Conservation (phyloP, 805 yeast species). For the Ogataea henricii region DNA sequence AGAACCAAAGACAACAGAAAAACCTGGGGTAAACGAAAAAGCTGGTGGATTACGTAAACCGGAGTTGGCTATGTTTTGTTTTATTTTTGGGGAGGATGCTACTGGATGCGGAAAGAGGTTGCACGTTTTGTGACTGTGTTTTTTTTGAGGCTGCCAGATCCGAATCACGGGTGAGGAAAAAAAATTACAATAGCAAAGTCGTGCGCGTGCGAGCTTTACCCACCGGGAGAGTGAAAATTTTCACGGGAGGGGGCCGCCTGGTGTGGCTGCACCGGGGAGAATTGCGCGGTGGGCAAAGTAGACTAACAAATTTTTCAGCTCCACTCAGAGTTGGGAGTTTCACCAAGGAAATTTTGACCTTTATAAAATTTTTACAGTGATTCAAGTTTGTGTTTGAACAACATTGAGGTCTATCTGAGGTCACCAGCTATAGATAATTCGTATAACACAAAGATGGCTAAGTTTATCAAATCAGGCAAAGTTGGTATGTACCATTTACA, state of each 20-base stretch:
- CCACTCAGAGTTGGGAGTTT: constrained; percentile 14
- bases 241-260: constrained; percentile 7
- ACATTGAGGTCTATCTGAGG: constrained; percentile 10
- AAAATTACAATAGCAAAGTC: constrained; percentile 9
- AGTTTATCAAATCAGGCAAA: constrained; percentile 99
- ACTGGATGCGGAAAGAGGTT: not conserved
- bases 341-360: constrained; percentile 9
- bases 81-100: not conserved
- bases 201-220: constrained; percentile 2
- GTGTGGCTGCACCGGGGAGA: constrained; percentile 1
- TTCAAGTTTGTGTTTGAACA: constrained; percentile 3
- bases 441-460: constrained; percentile 70
- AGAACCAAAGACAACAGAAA: too few species aligned
- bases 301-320: constrained; percentile 16
- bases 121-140: constrained; percentile 22
- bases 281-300: not conserved
- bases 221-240: constrained; percentile 10
- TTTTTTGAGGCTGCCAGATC: constrained; percentile 1
- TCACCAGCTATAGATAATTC: constrained; percentile 15
- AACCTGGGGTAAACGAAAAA: not conserved
- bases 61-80: too few species aligned
- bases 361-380: constrained; percentile 7
- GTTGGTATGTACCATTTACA: constrained; percentile 74
- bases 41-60: not conserved
- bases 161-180: not conserved